These are phyloP conservation scores for Wickerhamiella vanderwaltii DNA, from an alignment of 805 yeast genomes.

Conservation along the genomic window DNA sequence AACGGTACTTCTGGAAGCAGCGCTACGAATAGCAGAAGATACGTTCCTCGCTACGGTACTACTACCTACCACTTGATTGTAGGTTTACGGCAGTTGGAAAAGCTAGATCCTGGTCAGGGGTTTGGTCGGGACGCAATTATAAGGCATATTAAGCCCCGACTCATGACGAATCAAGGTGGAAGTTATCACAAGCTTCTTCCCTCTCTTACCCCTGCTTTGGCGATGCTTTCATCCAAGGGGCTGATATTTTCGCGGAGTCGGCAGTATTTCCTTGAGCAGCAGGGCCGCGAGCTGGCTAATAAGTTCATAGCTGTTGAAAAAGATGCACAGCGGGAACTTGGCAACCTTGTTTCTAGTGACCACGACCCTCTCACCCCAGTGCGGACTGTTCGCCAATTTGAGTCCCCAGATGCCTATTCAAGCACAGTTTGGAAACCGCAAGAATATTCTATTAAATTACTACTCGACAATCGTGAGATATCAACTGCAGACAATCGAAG, in stretches of 20 bases:
- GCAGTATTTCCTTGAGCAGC: constrained; percentile 50
- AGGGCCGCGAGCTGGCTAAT: constrained; percentile 52
- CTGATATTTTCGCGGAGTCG: constrained; percentile 36
- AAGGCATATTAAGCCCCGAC: constrained; percentile 22
- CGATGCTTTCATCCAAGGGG: constrained; percentile 48
- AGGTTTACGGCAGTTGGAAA: constrained; percentile 17
- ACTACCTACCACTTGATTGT: constrained; percentile 19
- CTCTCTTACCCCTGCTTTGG: constrained; percentile 29
- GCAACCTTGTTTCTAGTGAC: not conserved
- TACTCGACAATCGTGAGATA: constrained; percentile 76
- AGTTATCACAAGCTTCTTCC: constrained; percentile 13
- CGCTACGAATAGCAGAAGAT: constrained; percentile 15
- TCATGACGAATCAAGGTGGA: constrained; percentile 16
- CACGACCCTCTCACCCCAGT: not conserved
- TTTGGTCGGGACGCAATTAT: constrained; percentile 48
- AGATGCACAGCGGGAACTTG: constrained; percentile 28
- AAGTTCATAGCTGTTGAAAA: constrained; percentile 45
- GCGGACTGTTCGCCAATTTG: not conserved
- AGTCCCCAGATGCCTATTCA: not conserved
- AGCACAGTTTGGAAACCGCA: constrained; percentile 44
- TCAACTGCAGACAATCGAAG: constrained; percentile 56
- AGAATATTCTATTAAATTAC: constrained; percentile 44
- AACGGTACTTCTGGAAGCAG: not conserved
- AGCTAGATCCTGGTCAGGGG: constrained; percentile 35
- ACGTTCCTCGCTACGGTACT: constrained; percentile 19